Base-by-base conservation (phyloP, 768 basidiomycete species). In the Mycena olivaceomarginata region DNA sequence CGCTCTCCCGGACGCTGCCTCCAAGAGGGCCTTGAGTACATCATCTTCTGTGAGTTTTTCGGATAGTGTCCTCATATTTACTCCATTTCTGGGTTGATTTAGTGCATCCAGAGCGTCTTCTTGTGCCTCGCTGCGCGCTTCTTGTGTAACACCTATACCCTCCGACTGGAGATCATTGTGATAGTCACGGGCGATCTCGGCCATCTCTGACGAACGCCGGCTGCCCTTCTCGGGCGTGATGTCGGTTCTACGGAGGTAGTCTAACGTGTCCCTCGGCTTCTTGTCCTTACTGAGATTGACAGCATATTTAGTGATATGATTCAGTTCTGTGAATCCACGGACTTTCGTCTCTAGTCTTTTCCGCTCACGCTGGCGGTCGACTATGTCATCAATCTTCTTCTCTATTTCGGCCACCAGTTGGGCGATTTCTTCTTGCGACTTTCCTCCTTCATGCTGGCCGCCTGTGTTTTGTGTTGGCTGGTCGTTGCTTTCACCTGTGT, bases 301-400 rank as follows among this genome's bases (percentile, higher is more conserved):
- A 9, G 67, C 37, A n/a, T 41, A 68, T 22, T 57, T 68, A 10
- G 51, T 68, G 6, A 68, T 68, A 25, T 57, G 51, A 39, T 57
- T 40, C 9, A 68, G 53, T n/a, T 68, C 67, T 15, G 67, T 68
- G 12, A 3, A 12, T 2, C 67, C 37, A 1, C 67, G 51, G 5
- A 68, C 18, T 53, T n/a, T 13, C 2, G 51, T 53, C 6, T 53
- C 51, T 53, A n/a, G 18, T 5, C 51, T 18, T 5, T 53, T 53
- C 10, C 51, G 2, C 10, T 53, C 51, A 4, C 20, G 20, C 18
- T 53, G 51, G 18, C 18, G 51, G 18, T 20, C 18, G 20, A 53
- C 10, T 6, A 53, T 20, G 20, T n/a, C 51, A 20, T 53, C 51
- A 10, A 53, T 53, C n/a, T 6, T n/a, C 16, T n/a, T 53, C 20